These are phyloP conservation scores for Fagopyrum tataricum DNA, from an alignment of 148 eudicot genomes.

Conservation along the genomic window DNA sequence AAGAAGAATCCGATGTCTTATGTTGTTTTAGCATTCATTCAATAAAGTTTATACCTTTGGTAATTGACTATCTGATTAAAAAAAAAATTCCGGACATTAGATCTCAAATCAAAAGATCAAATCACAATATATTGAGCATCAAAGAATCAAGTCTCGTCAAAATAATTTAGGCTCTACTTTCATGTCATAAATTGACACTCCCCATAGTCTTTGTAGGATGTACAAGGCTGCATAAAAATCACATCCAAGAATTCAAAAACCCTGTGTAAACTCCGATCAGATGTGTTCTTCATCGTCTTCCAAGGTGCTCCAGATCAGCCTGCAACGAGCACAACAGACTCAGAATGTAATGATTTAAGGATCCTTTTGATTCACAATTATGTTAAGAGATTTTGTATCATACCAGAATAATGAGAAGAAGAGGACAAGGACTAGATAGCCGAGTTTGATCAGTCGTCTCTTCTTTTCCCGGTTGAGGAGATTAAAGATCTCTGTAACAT, in stretches of 20 bases:
- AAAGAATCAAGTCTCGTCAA: no score
- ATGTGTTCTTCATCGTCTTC: constrained; percentile 30
- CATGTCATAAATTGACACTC: neutral
- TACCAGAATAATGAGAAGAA: constrained; percentile 85
- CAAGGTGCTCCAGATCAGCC: constrained; percentile 44
- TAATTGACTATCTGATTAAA: no score
- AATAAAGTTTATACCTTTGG: no score
- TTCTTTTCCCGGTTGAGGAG: constrained; percentile 75
- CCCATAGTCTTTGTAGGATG: neutral
- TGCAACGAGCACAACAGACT: constrained; percentile 14
- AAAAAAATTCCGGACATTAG: no score
- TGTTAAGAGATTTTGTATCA: neutral
- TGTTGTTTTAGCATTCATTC: no score
- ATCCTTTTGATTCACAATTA: neutral
- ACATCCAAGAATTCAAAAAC: neutral
- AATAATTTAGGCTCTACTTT: no score
- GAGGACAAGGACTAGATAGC: constrained; percentile 58
- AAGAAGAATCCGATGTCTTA: no score
- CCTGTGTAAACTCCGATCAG: neutral
- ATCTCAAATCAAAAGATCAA: no score
- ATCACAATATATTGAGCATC: no score
- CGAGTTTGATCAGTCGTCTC: constrained; percentile 74
- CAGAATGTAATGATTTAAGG: neutral
- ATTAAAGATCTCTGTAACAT: constrained; percentile 93
- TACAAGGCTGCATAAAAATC: neutral